These are phyloP conservation scores for Penicillium sp. DNA, from an alignment of 2,329 filamentous ascomycete species.

Conservation along the genomic window DNA sequence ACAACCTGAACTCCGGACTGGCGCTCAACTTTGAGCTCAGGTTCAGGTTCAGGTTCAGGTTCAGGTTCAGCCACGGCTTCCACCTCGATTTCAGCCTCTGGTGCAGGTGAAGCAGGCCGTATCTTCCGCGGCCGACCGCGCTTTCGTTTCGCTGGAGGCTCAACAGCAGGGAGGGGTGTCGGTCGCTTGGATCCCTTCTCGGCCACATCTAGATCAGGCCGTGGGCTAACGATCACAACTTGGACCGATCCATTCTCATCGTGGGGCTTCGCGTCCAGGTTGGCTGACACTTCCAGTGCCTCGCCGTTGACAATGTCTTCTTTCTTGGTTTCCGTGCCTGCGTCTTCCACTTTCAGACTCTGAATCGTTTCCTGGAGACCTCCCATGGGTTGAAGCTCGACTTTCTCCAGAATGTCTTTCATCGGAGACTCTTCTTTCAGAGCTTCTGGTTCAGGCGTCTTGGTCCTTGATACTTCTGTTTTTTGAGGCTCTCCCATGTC, in stretches of 20 bases:
- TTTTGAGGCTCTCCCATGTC: background rate
- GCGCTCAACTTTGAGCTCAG: background rate
- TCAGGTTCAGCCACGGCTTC: background rate
- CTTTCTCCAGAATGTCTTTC: background rate
- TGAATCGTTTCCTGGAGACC: background rate
- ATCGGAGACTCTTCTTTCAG: background rate
- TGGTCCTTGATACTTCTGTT: background rate
- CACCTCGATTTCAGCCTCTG: background rate
- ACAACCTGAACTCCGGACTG: conserved; percentile 1
- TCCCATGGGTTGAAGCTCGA: background rate
- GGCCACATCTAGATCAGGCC: background rate
- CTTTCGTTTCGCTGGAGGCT: conserved; percentile 29
- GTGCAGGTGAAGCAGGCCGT: background rate
- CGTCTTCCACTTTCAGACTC: background rate
- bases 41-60: background rate
- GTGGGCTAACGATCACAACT: conserved; percentile 26
- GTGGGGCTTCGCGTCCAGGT: background rate
- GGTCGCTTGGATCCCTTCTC: conserved; percentile 21
- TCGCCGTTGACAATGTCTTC: background rate
- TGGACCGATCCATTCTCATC: conserved; percentile 5
- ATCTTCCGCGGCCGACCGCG: conserved; percentile 20
- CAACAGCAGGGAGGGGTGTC: conserved; percentile 17
- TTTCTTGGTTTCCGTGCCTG: background rate
- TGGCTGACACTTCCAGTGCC: background rate
- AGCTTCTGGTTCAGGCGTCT: background rate